A percentile compares a stretch with the other conserved stretches of the same genome.
Conservation (phyloP, 208 protist genomes). For the Kentomonas sorsogonicus region DNA sequence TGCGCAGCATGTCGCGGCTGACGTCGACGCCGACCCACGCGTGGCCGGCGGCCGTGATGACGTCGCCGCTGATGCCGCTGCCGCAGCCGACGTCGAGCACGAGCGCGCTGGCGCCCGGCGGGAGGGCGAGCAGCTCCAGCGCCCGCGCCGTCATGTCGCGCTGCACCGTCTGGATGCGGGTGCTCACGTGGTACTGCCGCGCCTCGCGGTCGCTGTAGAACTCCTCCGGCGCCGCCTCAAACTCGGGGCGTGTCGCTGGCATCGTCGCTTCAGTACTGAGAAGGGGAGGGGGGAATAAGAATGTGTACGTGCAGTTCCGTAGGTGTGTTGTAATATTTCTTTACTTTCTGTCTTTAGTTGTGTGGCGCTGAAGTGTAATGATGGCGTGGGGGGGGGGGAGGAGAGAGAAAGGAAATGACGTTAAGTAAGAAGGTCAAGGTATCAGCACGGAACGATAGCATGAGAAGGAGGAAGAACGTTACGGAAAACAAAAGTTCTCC, state of each 20-base stretch:
- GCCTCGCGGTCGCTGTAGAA: slow-evolving; percentile 96
- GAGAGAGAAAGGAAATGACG: too few species aligned
- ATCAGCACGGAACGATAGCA: too few species aligned
- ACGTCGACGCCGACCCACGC: slow-evolving; percentile 98
- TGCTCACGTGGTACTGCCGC: slow-evolving; percentile 92
- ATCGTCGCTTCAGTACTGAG: slow-evolving; percentile 20
- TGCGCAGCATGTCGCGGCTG: slow-evolving; percentile 90
- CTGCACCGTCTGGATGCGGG: slow-evolving; percentile 96
- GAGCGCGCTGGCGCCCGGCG: slow-evolving; percentile 48
- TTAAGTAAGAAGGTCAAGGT: too few species aligned
- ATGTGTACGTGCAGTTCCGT: too few species aligned
- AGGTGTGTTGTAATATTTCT: too few species aligned
- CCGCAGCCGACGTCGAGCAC: slow-evolving; percentile 99
- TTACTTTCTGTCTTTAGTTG: slow-evolving; percentile 11
- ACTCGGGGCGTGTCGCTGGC: slow-evolving; percentile 83
- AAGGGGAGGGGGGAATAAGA: too few species aligned
- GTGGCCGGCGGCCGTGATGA: slow-evolving; percentile 93
- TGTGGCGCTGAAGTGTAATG: too few species aligned
- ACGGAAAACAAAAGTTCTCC: too few species aligned
- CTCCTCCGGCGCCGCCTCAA: slow-evolving; percentile 91
- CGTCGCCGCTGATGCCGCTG: slow-evolving; percentile 95
- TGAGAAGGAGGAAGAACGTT: too few species aligned
- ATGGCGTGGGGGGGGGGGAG: too few species aligned
- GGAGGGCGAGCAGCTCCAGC: slow-evolving; percentile 95
- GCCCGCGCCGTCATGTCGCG: slow-evolving; percentile 96